Conservation (phyloP, 2,329 filamentous ascomycete species). For the Dryadomyces quercivorus region DNA sequence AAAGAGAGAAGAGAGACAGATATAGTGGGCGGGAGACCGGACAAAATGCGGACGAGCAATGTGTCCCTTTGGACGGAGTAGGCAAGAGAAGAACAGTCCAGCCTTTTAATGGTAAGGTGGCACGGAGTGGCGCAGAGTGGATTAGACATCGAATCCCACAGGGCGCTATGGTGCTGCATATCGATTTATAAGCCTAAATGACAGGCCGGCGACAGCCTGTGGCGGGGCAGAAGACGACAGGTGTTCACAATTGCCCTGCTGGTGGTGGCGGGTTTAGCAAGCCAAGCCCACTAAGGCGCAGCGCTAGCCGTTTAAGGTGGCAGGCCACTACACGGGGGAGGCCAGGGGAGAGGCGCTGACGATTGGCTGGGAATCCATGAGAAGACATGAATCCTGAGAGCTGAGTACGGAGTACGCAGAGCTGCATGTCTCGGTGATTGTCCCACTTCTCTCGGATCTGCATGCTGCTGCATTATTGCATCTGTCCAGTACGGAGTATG, state of each 20-base stretch:
- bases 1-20: not conserved
- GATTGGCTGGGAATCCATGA: not conserved
- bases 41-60: constrained; percentile 1
- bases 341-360: not conserved
- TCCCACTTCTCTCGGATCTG: too few species aligned
- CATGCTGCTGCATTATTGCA: too few species aligned
- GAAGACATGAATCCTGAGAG: too few species aligned
- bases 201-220: not conserved
- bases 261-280: not conserved
- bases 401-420: too few species aligned
- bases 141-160: not conserved
- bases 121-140: not conserved
- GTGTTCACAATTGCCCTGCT: constrained; percentile 8
- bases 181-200: constrained; percentile 6
- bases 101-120: not conserved
- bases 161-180: not conserved
- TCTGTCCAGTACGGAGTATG: too few species aligned
- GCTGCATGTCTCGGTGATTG: too few species aligned
- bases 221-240: constrained; percentile 10
- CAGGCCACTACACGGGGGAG: not conserved
- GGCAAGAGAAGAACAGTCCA: not conserved
- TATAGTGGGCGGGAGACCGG: not conserved
- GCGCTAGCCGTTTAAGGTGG: too few species aligned
- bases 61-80: constrained; percentile 5
- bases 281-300: too few species aligned